A percentile compares a stretch with the other conserved stretches of the same genome.
These are phyloP conservation scores for Didymosphaeria variabile DNA, from an alignment of 2,329 filamentous ascomycete genomes.

Conservation along the genomic window DNA sequence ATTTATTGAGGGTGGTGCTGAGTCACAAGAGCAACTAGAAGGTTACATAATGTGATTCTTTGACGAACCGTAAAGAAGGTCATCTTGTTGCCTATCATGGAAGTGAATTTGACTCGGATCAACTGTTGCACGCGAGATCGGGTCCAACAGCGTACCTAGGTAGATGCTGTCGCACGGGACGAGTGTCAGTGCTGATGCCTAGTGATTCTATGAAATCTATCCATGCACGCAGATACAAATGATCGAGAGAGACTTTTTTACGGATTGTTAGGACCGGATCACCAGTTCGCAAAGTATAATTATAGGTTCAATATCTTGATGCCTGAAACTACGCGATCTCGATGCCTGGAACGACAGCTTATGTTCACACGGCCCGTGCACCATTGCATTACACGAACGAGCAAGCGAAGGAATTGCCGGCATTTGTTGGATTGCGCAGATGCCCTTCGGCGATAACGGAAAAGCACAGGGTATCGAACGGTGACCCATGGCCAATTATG, in stretches of 20 bases:
- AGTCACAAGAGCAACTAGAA: not conserved
- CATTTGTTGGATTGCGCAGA: not conserved
- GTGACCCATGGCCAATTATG: not conserved
- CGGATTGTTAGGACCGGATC: not conserved
- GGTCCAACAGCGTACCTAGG: not conserved
- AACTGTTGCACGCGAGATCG: not conserved
- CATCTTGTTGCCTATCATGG: not conserved
- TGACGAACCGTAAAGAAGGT: not conserved
- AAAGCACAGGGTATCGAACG: not conserved
- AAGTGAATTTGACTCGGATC: not conserved
- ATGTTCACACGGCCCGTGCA: not conserved
- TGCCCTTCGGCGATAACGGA: not conserved
- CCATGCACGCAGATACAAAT: no score
- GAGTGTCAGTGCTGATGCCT: no score
- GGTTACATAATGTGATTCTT: not conserved
- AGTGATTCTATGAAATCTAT: no score
- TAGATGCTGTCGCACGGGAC: no score
- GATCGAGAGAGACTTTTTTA: not conserved
- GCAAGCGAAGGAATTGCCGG: conserved; percentile 1
- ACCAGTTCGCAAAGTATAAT: not conserved
- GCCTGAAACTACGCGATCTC: not conserved
- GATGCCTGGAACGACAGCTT: not conserved
- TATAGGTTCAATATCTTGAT: not conserved
- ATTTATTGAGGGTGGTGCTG: not conserved
- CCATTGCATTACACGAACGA: not conserved